Percentiles rank a stretch among this genome's conserved stretches.
Conservation (phyloP, 495 filamentous ascomycete species). For the Xylaria bambusicola region DNA sequence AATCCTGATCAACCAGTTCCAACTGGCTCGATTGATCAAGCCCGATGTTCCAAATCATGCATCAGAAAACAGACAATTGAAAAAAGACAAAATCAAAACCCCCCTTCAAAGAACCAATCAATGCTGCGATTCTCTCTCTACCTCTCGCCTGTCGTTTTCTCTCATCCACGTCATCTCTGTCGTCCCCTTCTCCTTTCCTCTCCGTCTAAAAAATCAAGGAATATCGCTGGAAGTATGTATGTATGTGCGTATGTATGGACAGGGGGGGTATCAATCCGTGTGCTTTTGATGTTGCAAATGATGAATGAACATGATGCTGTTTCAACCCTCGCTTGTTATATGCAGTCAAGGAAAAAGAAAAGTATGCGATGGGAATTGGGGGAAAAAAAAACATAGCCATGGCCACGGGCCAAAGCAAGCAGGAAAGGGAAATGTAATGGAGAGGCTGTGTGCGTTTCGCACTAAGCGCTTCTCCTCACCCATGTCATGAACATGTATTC, state of each 20-base stretch:
- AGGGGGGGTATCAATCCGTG: constrained; percentile 14
- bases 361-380: not conserved
- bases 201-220: not conserved
- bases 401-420: no score
- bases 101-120: not conserved
- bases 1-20: not conserved
- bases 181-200: no score
- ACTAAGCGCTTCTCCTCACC: not conserved
- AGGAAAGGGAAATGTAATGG: no score
- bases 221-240: no score
- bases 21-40: no score
- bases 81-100: not conserved
- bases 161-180: no score
- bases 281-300: constrained; percentile 7
- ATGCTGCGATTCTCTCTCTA: not conserved
- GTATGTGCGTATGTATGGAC: no score
- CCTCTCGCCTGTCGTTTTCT: not conserved
- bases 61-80: not conserved
- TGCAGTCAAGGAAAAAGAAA: not conserved
- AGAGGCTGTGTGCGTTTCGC: not conserved
- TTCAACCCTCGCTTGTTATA: constrained; percentile 14
- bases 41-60: not conserved
- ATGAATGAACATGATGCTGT: constrained; percentile 1
- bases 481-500: not conserved
- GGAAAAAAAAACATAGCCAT: not conserved